Base-by-base conservation (phyloP, 352 stramenopile genomes). In the Phytopythium aichiense region DNA sequence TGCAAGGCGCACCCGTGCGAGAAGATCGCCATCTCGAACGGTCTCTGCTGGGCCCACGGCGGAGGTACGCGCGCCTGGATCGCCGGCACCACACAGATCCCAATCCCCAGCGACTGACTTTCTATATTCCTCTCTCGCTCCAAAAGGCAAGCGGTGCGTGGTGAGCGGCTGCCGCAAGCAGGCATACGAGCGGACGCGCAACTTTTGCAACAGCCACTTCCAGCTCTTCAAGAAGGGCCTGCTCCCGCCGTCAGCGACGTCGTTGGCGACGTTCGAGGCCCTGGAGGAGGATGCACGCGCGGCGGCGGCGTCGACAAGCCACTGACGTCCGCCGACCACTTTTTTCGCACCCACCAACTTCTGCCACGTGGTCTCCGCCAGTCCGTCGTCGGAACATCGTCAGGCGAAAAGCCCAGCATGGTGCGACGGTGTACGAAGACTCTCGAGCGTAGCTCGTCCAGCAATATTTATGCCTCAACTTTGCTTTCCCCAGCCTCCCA, bases 21-120 rank as follows among this genome's bases (percentile, higher is more conserved):
- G 54, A 93, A 90, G 67, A 90, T 91, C 53, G 81, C 84, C 53
- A 89, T 91, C 62, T 91, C 81, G 0, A 90, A 90, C 60, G 80
- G 76, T 0, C 65, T 91, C 1, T 93, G 84, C 58, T 91, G 84
- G 82, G 81, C 84, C 12, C 80, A 93, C 45, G 84, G 84, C 16
- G 84, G 84, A 60, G 84, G 84, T 76, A 74, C 68, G 64, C 64
- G 63, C 40, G 65, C 72, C 48, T 51, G 72, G 12, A 60, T 72
- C 16, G 65, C 62, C 7, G 77, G 71, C 61, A 68, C 63, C 22
- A 58, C 66, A 16, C 72, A 77, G 58, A 70, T 69, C 4, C 77
- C 79, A 46, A 12, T 7, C n/a, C 28, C 9, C 28, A 6, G 50
- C 40, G 15, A 22, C 35, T 58, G 25, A 58, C 35, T 16, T n/a